Percentiles rank a stretch among this genome's conserved stretches.
phyloP scores from a whole-genome alignment of 1,139 yeast species.

The Sugiyamaella novakii region DNA sequence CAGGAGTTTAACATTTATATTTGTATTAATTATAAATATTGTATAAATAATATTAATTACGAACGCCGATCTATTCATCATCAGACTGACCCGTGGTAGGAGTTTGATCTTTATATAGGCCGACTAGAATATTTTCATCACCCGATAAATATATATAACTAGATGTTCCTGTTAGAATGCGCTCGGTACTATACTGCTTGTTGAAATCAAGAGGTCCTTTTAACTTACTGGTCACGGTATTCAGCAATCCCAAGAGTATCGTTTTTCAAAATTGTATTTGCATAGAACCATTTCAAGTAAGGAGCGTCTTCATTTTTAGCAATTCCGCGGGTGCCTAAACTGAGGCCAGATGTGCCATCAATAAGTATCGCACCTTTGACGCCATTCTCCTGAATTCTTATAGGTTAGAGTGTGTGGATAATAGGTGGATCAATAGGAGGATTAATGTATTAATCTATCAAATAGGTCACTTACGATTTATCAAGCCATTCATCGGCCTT shows the following conservation, averaged over 20 bases:
- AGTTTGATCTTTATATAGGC: slow-evolving; percentile 24
- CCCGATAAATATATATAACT: slow-evolving; percentile 27
- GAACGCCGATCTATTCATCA: too few species aligned
- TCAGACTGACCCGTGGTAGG: slow-evolving; percentile 1
- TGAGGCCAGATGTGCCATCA: slow-evolving; percentile 33
- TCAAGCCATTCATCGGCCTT: slow-evolving; percentile 33
- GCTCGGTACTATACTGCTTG: too few species aligned
- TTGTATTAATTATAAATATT: slow-evolving; percentile 10
- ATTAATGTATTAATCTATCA: background rate
- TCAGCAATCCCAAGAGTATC: slow-evolving; percentile 22
- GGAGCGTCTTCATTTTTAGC: slow-evolving; percentile 38
- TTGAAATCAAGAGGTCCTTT: background rate
- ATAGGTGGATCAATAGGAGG: background rate
- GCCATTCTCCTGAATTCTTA: slow-evolving; percentile 30
- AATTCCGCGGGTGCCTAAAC: slow-evolving; percentile 37
- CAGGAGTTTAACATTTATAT: slow-evolving; percentile 27
- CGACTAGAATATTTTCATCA: slow-evolving; percentile 26
- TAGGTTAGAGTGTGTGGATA: slow-evolving; percentile 11
- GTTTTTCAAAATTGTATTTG: slow-evolving; percentile 15
- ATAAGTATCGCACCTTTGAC: slow-evolving; percentile 35
- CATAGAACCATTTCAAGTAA: slow-evolving; percentile 28
- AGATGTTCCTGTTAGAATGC: background rate
- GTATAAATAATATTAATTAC: background rate
- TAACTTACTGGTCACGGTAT: slow-evolving; percentile 26
- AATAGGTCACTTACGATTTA: slow-evolving; percentile 27